These are phyloP conservation scores for Raphanus hybrid DNA, from an alignment of 441 rosid genomes.

Conservation along the genomic window DNA sequence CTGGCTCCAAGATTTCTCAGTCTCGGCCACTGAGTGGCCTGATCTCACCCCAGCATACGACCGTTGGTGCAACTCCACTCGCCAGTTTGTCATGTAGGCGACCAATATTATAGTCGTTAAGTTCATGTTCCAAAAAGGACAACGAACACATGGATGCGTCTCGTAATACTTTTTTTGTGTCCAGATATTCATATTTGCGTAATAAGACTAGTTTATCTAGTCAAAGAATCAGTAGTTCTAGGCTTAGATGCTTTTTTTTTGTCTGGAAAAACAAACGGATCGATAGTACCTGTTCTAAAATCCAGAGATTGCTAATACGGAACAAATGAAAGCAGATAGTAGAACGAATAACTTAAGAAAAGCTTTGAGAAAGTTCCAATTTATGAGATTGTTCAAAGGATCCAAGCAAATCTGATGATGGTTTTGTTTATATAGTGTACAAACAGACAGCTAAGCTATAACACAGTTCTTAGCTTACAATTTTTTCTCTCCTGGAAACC, in stretches of 20 bases:
- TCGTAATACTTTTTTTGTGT: conserved; percentile 17
- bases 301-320: not conserved
- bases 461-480: conserved; percentile 38
- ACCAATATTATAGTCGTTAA: not conserved
- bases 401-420: conserved; percentile 12
- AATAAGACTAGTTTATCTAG: conserved; percentile 29
- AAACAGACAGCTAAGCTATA: conserved; percentile 34
- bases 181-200: conserved; percentile 27
- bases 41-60: conserved; percentile 67
- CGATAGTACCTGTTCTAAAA: not conserved
- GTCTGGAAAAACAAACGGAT: not conserved
- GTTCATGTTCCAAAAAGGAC: conserved; percentile 12
- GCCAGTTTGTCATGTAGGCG: conserved; percentile 48
- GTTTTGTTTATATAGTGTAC: conserved; percentile 30
- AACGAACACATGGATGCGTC: conserved; percentile 11
- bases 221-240: conserved; percentile 18
- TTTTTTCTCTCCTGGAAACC: not conserved
- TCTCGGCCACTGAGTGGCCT: conserved; percentile 80
- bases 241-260: not conserved
- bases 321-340: conserved; percentile 2
- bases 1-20: conserved; percentile 74
- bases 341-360: not conserved
- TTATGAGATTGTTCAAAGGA: conserved; percentile 14
- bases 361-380: conserved; percentile 25
- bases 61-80: conserved; percentile 76